Evolutionary conservation across 2,329 filamentous ascomycete genomes (phyloP), one percentile per base, ranked within the genome.

Genomic region (Colletotrichum simmondsii): DNA sequence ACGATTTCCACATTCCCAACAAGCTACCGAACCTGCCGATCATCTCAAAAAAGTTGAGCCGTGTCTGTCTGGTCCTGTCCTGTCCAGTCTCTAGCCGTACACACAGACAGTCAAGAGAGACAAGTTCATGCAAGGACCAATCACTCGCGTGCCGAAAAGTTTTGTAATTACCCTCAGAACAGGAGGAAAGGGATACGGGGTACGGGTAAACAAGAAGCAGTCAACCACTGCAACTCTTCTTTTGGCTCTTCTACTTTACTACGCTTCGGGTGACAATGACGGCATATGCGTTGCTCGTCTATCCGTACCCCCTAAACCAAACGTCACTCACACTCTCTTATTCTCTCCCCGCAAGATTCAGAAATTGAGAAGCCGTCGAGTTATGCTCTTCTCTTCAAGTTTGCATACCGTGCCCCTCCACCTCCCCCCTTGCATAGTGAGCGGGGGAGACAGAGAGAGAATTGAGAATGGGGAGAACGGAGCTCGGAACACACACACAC

Each of bases 401-500:
- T 56, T 24, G 22, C 28, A 28, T 14, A n/a, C 24, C 19, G 19
- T 22, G 28, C 56, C 30, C 57, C 11, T 42, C 32, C 37, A 42
- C 57, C 46, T n/a, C 32, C 24, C n/a, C 22, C 22, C 57, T 11
- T 26, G 28, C 22, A 35, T 49, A 24, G 26, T 26, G 35, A 46
- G 58, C 42, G 19, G 59, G 32, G 59, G 42, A n/a, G 14, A 19
- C 7, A 19, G 59, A 30, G 59, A 16, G 37, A 46, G 42, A 46
- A 46, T 19, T 46, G 42, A 46, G 19, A n/a, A 46, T 16, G 42
- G 42, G 19, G 42, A 49, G 42, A n/a, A 37, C 64, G 28, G 69
- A 61, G 37, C 58, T 72, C 58, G 69, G 65, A 69, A 54, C 46
- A 53, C 37, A 42, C 37, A 35, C 37, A 42, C 37, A 49, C 35